These are phyloP conservation scores for Sungouiella thailandica DNA, from an alignment of 805 yeast species.

Conservation along the genomic window DNA sequence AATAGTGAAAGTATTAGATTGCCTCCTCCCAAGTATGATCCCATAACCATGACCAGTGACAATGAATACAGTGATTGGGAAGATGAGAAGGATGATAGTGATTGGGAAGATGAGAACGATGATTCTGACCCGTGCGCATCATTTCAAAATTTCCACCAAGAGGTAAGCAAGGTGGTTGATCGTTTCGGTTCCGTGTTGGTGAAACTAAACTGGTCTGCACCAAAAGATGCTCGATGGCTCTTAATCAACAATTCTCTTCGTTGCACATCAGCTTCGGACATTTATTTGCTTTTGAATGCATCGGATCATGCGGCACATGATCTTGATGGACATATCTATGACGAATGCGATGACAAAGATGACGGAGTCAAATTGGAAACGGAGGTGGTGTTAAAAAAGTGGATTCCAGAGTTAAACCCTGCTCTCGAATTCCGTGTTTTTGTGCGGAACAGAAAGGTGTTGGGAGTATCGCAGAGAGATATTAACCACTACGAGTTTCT, in stretches of 20 bases:
- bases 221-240: conserved; percentile 93
- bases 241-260: conserved; percentile 68
- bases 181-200: conserved; percentile 67
- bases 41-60: conserved; percentile 37
- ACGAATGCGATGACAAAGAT: conserved; percentile 30
- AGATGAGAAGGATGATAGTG: conserved; percentile 31
- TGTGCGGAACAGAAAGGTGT: conserved; percentile 54
- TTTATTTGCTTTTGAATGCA: conserved; percentile 76
- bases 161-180: conserved; percentile 44
- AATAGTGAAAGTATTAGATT: conserved; percentile 17
- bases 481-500: conserved; percentile 76
- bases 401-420: conserved; percentile 74
- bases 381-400: conserved; percentile 74
- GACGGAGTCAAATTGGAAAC: conserved; percentile 27
- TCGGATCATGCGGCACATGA: conserved; percentile 89
- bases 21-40: conserved; percentile 9
- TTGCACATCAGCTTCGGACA: conserved; percentile 67
- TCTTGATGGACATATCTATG: conserved; percentile 60
- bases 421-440: conserved; percentile 90
- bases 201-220: conserved; percentile 95
- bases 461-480: conserved; percentile 84
- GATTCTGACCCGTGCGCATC: conserved; percentile 12
- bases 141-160: conserved; percentile 58
- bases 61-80: conserved; percentile 78
- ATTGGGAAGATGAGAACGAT: conserved; percentile 3